Evolutionary conservation across 2,329 filamentous ascomycete genomes (phyloP).

Genomic region (Apiospora hydei): DNA sequence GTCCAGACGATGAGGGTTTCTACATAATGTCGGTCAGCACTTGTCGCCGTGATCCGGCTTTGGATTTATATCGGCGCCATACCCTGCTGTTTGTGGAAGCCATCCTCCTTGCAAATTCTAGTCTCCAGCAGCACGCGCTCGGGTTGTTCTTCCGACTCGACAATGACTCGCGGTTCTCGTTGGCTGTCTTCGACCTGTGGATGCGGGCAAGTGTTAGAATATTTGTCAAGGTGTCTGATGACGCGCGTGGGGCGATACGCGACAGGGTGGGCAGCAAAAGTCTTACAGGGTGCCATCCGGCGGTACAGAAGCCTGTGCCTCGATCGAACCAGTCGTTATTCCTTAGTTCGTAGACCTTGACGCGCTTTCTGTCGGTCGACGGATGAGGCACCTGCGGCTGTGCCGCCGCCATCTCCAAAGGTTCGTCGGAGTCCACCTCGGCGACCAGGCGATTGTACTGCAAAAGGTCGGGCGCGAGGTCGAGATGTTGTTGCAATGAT

Average conservation of each 20-base stretch:
- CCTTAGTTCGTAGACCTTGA: slow-evolving; percentile 98
- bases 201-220: slow-evolving; percentile 12
- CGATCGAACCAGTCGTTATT: slow-evolving; percentile 99
- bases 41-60: neutral
- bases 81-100: slow-evolving; percentile 98
- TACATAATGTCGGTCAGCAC: slow-evolving; percentile 48
- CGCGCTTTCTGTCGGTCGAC: slow-evolving; percentile 74
- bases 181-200: slow-evolving; percentile 63
- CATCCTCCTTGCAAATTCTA: slow-evolving; percentile 89
- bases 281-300: slow-evolving; percentile 76
- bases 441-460: slow-evolving; percentile 56
- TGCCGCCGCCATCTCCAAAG: slow-evolving; percentile 71
- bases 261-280: slow-evolving; percentile 26
- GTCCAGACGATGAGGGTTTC: slow-evolving; percentile 99
- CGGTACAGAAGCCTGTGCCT: slow-evolving; percentile 93
- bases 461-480: slow-evolving; percentile 61
- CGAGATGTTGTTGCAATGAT: slow-evolving; percentile 67
- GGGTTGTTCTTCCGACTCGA: slow-evolving; percentile 93
- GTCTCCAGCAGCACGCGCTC: slow-evolving; percentile 86
- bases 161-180: slow-evolving; percentile 87
- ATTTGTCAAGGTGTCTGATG: slow-evolving; percentile 13
- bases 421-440: slow-evolving; percentile 62
- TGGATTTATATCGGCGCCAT: slow-evolving; percentile 41
- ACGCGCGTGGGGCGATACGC: slow-evolving; percentile 24
- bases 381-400: slow-evolving; percentile 71